Evolutionary conservation across 2,329 filamentous ascomycete species (phyloP), one percentile per base, ranked within the genome.

Genomic region (Didymella pinodella): DNA sequence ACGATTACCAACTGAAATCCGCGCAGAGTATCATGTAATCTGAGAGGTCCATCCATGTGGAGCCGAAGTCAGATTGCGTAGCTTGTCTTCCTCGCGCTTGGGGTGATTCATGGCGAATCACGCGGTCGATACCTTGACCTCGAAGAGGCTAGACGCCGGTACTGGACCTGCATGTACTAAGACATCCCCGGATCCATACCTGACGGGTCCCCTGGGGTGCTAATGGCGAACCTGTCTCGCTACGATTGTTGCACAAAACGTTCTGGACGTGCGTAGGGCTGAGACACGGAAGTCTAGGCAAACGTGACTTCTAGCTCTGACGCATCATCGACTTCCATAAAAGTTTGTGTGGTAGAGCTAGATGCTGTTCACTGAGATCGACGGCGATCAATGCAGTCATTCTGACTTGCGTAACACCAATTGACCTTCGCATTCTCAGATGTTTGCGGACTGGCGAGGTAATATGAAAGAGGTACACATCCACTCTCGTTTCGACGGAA

Each of bases 241-340:
- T 57, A 43, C 54, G 41, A 47, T 59, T 46, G 57, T 62, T 61
- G 62, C 56, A 64, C 65, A 47, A 59, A 49, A 65, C 63, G 66
- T 65, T 69, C 69, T 71, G 64, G 69, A 67, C 61, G 57, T 64
- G 61, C 64, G 59, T 72, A 73, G 53, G 69, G 68, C 67, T 72
- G 68, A 71, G 62, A 68, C 65, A 66, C 50, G 18, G 44, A 41
- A 61, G 54, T 55, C 66, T 67, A 70, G 69, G 63, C 49, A 48
- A 51, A 46, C 53, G 46, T 53, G 31, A 64, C 52, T 18, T 46
- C 43, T 20, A 36, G 14, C 18, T 44, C 22, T 52, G 52, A 52
- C 29, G 47, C 43, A 32, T 25, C 18, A 36, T 28, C 43, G 43
- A 45, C 12, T 26, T 28, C 20, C 20, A 31, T 16, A 8, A 18